These are phyloP conservation scores for Amphibolis antarctica DNA, from an alignment of 106 monocot species.

Conservation along the genomic window DNA sequence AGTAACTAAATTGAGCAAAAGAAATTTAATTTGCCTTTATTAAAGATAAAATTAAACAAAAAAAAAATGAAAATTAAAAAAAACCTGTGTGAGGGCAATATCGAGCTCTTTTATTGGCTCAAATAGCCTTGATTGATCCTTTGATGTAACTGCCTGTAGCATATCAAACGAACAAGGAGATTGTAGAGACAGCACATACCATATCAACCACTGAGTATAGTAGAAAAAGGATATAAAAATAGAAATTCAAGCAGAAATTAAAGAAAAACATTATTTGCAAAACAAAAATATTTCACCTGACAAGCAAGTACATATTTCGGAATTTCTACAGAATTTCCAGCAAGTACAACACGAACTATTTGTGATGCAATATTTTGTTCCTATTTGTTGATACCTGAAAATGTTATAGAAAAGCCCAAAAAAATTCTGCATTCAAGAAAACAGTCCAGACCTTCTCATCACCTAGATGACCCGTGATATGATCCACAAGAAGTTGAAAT, in stretches of 20 bases:
- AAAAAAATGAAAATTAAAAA: background rate
- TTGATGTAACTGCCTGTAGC: constrained; percentile 45
- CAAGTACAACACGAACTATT: constrained; percentile 80
- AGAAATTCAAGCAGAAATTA: background rate
- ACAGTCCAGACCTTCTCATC: constrained; percentile 61
- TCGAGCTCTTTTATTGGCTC: constrained; percentile 96
- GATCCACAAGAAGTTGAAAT: constrained; percentile 95
- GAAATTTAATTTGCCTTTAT: background rate
- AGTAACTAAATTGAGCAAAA: background rate
- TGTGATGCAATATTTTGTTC: constrained; percentile 74
- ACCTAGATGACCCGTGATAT: constrained; percentile 89
- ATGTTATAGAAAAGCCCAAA: background rate
- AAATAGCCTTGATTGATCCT: constrained; percentile 68
- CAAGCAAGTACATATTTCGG: constrained; percentile 48
- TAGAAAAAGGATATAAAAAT: background rate
- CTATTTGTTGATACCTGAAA: constrained; percentile 22
- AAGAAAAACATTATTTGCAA: background rate
- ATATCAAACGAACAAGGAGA: background rate
- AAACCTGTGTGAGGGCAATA: constrained; percentile 88
- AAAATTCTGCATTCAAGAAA: background rate
- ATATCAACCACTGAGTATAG: background rate
- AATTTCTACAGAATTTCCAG: constrained; percentile 85
- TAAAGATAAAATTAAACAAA: background rate
- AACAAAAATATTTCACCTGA: constrained; percentile 40
- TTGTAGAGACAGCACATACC: background rate